Conservation (phyloP, 2,329 filamentous ascomycete species). For the Colletotrichum salicis region DNA sequence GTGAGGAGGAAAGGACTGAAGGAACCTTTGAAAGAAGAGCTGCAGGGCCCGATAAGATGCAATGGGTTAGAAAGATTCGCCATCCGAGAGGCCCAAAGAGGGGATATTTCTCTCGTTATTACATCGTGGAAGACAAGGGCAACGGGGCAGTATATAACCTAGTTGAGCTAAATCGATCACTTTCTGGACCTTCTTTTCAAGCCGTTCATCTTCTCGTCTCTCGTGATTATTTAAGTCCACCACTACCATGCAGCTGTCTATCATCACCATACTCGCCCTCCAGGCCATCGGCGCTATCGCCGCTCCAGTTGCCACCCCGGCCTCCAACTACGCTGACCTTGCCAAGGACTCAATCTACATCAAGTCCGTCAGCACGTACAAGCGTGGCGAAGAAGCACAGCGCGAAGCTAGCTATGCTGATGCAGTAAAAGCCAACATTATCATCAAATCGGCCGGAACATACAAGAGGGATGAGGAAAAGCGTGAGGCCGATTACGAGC, state of each 20-base stretch:
- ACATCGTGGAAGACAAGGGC: too few species aligned
- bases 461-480: background rate
- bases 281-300: slow-evolving; percentile 26
- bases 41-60: background rate
- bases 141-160: background rate
- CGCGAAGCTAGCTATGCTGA: background rate
- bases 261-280: slow-evolving; percentile 8
- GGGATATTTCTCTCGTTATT: background rate
- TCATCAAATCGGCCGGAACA: background rate
- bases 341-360: slow-evolving; percentile 5
- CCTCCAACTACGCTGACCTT: slow-evolving; percentile 8
- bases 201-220: background rate
- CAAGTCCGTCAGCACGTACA: slow-evolving; percentile 1
- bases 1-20: background rate
- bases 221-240: background rate
- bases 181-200: background rate
- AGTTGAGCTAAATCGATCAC: background rate
- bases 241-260: slow-evolving; percentile 15
- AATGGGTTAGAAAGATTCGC: background rate
- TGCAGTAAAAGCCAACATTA: background rate
- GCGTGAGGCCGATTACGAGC: background rate
- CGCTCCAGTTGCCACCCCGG: slow-evolving; percentile 10
- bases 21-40: background rate
- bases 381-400: background rate
- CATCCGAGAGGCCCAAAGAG: background rate